Base-by-base conservation (phyloP, 805 yeast genomes). In the Starmerella stigmatis region DNA sequence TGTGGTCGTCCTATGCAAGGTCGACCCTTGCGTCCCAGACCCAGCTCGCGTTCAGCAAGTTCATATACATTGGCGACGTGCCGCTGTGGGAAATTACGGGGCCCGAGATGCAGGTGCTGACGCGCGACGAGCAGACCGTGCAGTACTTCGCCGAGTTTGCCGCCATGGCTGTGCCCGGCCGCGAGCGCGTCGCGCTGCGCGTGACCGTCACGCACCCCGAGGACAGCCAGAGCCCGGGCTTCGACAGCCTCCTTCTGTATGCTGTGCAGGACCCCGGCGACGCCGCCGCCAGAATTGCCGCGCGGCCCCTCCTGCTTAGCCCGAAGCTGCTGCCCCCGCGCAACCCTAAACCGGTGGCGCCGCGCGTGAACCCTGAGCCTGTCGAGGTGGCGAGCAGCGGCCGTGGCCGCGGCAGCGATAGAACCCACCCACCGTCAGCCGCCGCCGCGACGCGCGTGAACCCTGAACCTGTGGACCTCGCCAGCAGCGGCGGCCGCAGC, bases 41-140 rank as follows among this genome's bases (percentile, higher is more conserved):
- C 15, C 10, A 12, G 15, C 37, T 49, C 17, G 29, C 7, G 22
- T 50, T 50, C 33, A 35, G 23, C 19, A 15, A 30, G 41, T 49
- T 35, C 46, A 50, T 46, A 4, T 29, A 20, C 11, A 27, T 50
- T 1, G 19, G 11, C 10, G 42, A 44, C 20, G 40, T 52, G 7
- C 56, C 56, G 13, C 19, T 54, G 15, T 51, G 53, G 48, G 30
- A 44, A 4, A 33, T 56, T 12, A 29, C 39, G 10, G 53, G 57
- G 8, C 51, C 57, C 6, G 56, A 47, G 35, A 20, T 54, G 23
- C 29, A 25, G 13, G 53, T 57, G 12, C 35, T 48, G 34, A 28
- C 57, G 15, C 39, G 35, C 10, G 45, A 47, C 28, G 29, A 39
- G 9, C 19, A 4, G 2, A 34, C 52, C 9, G 30, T 19, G 17